Conservation (phyloP, 202 grass and related monocot genomes). For the Cymbopogon flexuosus region DNA sequence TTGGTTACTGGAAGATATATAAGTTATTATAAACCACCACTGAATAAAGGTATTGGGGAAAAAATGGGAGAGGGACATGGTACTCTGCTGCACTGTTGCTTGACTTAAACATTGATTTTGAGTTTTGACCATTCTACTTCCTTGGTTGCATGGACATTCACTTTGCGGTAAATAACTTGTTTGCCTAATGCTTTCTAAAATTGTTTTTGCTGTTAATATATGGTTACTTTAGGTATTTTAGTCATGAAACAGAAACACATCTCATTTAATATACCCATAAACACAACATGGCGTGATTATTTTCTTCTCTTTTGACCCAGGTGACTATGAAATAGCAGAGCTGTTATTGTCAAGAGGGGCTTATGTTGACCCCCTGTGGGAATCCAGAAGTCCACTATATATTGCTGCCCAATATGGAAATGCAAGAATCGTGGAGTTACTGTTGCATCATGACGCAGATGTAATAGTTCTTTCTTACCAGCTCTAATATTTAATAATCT, state of each 20-base stretch:
- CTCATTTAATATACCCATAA: neutral
- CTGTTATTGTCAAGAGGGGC: constrained; percentile 31
- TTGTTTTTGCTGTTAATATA: neutral
- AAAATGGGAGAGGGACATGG: neutral
- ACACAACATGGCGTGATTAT: neutral
- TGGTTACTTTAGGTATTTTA: neutral
- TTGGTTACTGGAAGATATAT: neutral
- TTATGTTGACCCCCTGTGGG: neutral
- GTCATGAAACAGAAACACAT: neutral
- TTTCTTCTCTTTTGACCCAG: constrained; percentile 13
- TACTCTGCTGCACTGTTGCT: neutral
- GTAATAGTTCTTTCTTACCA: constrained; percentile 18
- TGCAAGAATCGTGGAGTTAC: constrained; percentile 3
- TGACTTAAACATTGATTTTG: neutral
- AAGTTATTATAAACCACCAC: neutral
- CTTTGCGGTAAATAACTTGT: neutral
- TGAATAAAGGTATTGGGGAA: neutral
- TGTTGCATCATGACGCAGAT: constrained; percentile 17
- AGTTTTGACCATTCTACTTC: neutral
- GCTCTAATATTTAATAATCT: neutral
- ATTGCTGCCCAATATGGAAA: constrained; percentile 25
- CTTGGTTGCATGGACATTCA: neutral
- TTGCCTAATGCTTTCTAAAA: neutral
- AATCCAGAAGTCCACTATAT: constrained; percentile 22
- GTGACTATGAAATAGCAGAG: neutral